These are phyloP conservation scores for Lactarius akahatsu DNA, from an alignment of 768 basidiomycete genomes.

Conservation along the genomic window DNA sequence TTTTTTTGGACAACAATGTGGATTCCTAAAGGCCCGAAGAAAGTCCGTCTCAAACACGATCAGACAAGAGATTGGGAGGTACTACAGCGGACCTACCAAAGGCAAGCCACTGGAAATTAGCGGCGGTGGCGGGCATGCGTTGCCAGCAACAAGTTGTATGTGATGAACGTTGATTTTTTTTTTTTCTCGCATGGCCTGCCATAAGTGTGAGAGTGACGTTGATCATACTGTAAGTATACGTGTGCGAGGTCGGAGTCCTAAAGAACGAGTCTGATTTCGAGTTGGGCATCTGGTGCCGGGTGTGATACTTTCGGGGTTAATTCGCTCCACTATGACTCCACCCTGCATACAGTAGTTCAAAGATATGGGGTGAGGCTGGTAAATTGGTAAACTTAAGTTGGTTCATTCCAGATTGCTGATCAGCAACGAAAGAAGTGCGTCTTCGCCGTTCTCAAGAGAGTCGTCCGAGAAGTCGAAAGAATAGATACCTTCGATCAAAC, in stretches of 20 bases:
- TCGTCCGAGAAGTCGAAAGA: background rate
- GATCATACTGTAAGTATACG: background rate
- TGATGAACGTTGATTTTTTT: slow-evolving; percentile 10
- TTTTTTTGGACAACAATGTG: background rate
- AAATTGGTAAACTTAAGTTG: background rate
- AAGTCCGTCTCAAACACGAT: slow-evolving; percentile 16
- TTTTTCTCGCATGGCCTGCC: background rate
- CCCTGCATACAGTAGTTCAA: background rate
- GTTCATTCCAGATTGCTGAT: background rate
- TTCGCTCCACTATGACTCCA: background rate
- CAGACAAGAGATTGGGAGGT: slow-evolving; percentile 1
- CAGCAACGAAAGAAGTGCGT: background rate
- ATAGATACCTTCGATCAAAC: slow-evolving; percentile 1
- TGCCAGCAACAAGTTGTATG: slow-evolving; percentile 2
- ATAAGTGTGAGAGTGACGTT: slow-evolving; percentile 7
- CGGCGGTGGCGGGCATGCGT: slow-evolving; percentile 14
- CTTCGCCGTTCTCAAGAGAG: slow-evolving; percentile 1
- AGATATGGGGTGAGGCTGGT: background rate
- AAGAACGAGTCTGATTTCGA: background rate
- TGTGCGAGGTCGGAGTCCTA: background rate
- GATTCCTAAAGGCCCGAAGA: slow-evolving; percentile 14
- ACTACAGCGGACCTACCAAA: background rate
- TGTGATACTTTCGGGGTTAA: background rate
- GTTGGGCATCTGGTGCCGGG: background rate
- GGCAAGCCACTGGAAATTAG: slow-evolving; percentile 2